Evolutionary conservation across 2,329 filamentous ascomycete genomes (phyloP), one percentile per base, ranked within the genome.

Genomic region (Calycina marina): DNA sequence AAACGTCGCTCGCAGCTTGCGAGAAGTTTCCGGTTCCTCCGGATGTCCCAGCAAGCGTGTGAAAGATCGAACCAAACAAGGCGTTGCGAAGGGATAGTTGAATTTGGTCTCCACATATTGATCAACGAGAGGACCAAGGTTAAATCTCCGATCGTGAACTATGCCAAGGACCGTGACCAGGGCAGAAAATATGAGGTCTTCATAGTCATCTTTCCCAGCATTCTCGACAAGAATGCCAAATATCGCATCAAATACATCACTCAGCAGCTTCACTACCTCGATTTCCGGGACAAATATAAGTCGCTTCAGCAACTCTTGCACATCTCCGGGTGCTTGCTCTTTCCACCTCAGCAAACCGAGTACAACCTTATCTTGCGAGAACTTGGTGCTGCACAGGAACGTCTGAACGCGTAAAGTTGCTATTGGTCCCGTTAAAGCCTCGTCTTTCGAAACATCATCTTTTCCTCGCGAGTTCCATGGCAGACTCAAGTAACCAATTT

Each of bases 241-340:
- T 1, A 98, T 69, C 0, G 84, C 74, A 53, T 93, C 83, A 32
- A 98, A 77, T 1, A 96, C 85, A 46, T 93, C 80, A 40, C 72
- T 79, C 5, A 96, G 62, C 25, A 96, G 68, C 60, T 96, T 98
- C 40, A 98, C 90, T 18, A 98, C 82, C 56, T 98, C 92, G 35
- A 96, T 93, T 53, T 98, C 90, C 0, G 90, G 82, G 1, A 98
- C 86, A 44, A 96, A 96, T 13, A 86, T 76, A 30, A 96, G 71
- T 43, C 86, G 77, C 51, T 80, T 79, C 25, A 98, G 60, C 1
- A 93, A 61, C 14, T 73, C 66, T 1, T 81, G 65, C 2, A 96
- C 64, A 20, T 86, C 74, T 16, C 76, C 73, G 28, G 75, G 68
- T 0, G 76, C 65, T 25, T 77, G 67, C 9, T 88, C 78, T 49